Evolutionary conservation across 2,329 filamentous ascomycete species (phyloP), one percentile per base, ranked within the genome.

Genomic region (Trichophyton mentagrophytes): DNA sequence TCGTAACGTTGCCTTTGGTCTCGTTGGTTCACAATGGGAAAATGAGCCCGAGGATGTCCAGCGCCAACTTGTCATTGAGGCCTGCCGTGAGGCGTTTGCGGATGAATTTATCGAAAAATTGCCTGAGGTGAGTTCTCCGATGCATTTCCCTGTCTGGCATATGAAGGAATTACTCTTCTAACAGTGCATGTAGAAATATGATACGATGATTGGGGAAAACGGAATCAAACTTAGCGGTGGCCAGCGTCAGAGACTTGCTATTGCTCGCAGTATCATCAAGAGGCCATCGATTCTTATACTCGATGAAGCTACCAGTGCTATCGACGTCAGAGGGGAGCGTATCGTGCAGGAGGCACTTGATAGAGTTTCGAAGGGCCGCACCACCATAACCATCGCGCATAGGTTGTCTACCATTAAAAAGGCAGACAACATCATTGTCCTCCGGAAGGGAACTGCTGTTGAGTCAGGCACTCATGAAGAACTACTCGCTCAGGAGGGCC

Each of bases 221-320:
- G 89, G 89, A 3, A 85, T 87, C 56, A 89, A 88, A 69, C 76
- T 95, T 1, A 90, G 86, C 9, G 87, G 89, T n/a, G 90, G 90
- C 0, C 89, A 95, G 70, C 82, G 88, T n/a, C 89, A 95, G 70
- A 82, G 90, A 3, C 80, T 95, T 25, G 85, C 88, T 1, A 90
- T 90, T 63, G 87, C 87, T 0, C 78, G 87, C 6, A 85, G 85
- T 9, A 84, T 90, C 30, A 78, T 90, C 59, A 82, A 85, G 53
- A 76, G 83, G 58, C 87, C 87, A 0, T 74, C 77, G 0, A 82
- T 90, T 1, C 73, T 90, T 2, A 80, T 90, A 4, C 76, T 93
- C 6, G 87, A 93, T 67, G 87, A 92, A 71, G 88, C 88, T 1
- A 90, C 87, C 0, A 87, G 83, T 61, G 85, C 86, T 13, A 79